Evolutionary conservation across 2,329 filamentous ascomycete species (phyloP).

Genomic region (Trichoderma arundinaceum): DNA sequence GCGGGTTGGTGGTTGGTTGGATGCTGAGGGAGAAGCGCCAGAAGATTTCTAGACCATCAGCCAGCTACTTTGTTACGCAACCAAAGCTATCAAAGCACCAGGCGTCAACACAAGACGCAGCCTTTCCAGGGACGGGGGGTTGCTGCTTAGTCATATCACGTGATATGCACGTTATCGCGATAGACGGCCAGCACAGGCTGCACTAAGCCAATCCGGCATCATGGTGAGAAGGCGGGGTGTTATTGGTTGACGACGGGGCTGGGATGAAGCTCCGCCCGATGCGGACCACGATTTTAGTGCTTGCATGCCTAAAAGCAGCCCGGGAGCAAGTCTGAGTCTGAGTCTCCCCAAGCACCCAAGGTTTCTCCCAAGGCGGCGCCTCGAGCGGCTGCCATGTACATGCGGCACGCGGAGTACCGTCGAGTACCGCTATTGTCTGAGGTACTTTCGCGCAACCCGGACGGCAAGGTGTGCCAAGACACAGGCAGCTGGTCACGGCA

Average conservation of each 20-base stretch:
- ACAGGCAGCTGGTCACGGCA: conserved; percentile 5
- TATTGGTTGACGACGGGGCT: too few species aligned
- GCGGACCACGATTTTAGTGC: conserved; percentile 24
- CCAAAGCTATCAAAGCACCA: conserved; percentile 29
- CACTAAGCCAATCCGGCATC: not conserved
- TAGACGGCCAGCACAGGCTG: not conserved
- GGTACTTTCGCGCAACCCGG: too few species aligned
- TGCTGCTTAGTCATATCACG: conserved; percentile 34
- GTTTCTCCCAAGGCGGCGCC: too few species aligned
- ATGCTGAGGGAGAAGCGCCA: not conserved
- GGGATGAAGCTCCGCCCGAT: not conserved
- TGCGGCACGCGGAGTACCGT: too few species aligned
- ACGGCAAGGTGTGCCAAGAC: too few species aligned
- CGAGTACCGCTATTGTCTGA: too few species aligned
- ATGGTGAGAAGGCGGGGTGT: too few species aligned
- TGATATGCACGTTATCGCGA: conserved; percentile 21
- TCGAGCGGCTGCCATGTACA: too few species aligned
- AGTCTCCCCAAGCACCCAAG: too few species aligned
- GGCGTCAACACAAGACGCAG: conserved; percentile 33
- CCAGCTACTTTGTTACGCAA: conserved; percentile 31
- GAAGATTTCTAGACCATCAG: conserved; percentile 12
- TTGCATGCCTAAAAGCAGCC: conserved; percentile 26
- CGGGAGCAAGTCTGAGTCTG: too few species aligned
- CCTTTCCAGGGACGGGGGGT: conserved; percentile 11
- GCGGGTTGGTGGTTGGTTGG: not conserved